Base-by-base conservation (phyloP, 371 early-diverging fungal genomes). In the Parasitella parasitica region DNA sequence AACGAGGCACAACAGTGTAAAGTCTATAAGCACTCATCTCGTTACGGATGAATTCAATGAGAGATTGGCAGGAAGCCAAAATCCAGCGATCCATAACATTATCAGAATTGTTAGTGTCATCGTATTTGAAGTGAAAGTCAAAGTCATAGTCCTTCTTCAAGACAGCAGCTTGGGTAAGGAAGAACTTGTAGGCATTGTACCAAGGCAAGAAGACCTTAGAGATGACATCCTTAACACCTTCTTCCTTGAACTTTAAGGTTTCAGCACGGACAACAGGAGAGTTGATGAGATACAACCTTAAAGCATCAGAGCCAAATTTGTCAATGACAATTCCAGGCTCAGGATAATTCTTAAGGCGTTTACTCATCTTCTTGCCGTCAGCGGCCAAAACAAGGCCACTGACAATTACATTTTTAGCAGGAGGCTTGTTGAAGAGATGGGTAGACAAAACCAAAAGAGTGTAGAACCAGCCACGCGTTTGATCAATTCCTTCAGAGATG, bases 401-500 rank as follows among this genome's bases (percentile, higher is more conserved):
- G 61, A 96, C 99, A 82, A 99, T 97, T 66, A 99, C 88, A 82
- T 99, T 99, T 87, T 97, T 97, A 82, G 95, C 99, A 28, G 99
- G 96, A n/a, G 99, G 97, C 68, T 89, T 85, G 75, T 95, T 93
- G 72, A 99, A 98, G 65, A 99, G 82, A 74, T 99, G 95, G n/a
- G 98, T 97, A 37, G 98, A 97, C 55, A 99, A 87, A 8, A 99
- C 99, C 75, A 99, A 85, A 24, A 99, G 87, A 24, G 99, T 99
- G 81, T 99, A 99, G 91, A 99, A 99, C 99, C 99, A 99, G 61
- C 99, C 99, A 69, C 99, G 92, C 54, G 99, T 99, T 85, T 99
- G 99, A 78, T 99, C 99, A 50, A 99, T 82, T 68, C 99, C 99
- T 84, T 99, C 99, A 38, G 99, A 98, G 72, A 99, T 99, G 82